These are phyloP conservation scores for Phytophthora constricta DNA, from an alignment of 352 stramenopile species.

Conservation along the genomic window DNA sequence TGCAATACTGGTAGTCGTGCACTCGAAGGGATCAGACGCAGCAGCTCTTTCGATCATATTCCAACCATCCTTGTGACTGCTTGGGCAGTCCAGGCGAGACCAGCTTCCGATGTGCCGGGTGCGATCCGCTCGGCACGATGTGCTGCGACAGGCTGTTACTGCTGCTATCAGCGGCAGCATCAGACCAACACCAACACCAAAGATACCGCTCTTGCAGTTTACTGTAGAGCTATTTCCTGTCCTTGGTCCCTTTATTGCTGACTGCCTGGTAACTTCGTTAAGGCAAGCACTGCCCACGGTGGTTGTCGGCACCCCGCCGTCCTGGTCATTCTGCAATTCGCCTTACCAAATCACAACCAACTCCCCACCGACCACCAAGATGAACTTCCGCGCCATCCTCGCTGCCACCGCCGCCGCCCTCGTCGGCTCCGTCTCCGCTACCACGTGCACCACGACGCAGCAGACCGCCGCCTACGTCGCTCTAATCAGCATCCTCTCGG, in stretches of 20 bases:
- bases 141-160: neutral
- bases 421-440: conserved; percentile 8
- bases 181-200: no score
- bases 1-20: neutral
- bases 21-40: neutral
- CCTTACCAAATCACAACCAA: neutral
- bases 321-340: conserved; percentile 25
- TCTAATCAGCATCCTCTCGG: conserved; percentile 18
- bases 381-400: conserved; percentile 23
- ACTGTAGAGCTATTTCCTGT: no score
- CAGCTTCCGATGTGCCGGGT: neutral
- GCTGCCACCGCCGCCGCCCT: conserved; percentile 16
- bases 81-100: neutral
- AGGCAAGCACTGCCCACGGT: no score
- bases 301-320: no score
- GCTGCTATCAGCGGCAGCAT: neutral
- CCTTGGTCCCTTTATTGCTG: no score
- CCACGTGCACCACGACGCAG: conserved; percentile 14
- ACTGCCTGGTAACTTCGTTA: no score
- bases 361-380: conserved; percentile 10
- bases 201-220: no score
- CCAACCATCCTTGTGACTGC: neutral
- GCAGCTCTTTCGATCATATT: neutral
- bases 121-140: neutral
- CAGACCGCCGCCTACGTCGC: conserved; percentile 23